Percentiles rank a stretch among this genome's conserved stretches.
These are phyloP conservation scores for Lodderomyces theae DNA, from an alignment of 1,139 yeast species.

Conservation along the genomic window DNA sequence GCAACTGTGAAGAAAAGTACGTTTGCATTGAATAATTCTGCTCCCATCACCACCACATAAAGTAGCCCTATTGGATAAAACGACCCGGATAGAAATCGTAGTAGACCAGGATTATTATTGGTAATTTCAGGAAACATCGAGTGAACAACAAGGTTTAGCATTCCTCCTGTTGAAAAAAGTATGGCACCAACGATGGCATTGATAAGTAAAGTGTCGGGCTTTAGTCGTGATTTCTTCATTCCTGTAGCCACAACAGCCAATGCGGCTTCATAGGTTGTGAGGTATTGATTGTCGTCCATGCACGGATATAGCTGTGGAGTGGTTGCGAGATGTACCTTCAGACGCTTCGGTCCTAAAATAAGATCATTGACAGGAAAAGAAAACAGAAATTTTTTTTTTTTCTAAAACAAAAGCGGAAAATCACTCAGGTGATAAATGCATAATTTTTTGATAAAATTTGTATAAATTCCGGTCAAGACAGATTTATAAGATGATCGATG, in stretches of 20 bases:
- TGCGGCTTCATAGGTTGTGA: slow-evolving; percentile 77
- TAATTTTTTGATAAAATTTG: no score
- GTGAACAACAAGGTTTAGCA: slow-evolving; percentile 59
- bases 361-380: no score
- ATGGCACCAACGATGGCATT: slow-evolving; percentile 72
- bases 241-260: slow-evolving; percentile 79
- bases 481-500: no score
- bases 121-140: slow-evolving; percentile 46
- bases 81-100: slow-evolving; percentile 52
- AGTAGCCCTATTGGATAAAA: slow-evolving; percentile 69
- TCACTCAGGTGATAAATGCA: no score
- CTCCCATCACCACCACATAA: slow-evolving; percentile 70
- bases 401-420: no score
- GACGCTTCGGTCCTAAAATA: no score
- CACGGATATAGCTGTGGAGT: not conserved
- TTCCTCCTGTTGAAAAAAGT: slow-evolving; percentile 69
- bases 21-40: slow-evolving; percentile 71
- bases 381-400: no score
- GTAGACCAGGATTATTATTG: slow-evolving; percentile 50
- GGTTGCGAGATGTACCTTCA: no score
- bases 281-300: slow-evolving; percentile 51
- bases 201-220: slow-evolving; percentile 52
- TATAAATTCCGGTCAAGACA: no score
- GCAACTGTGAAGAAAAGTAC: slow-evolving; percentile 69
- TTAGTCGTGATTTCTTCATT: slow-evolving; percentile 73